Evolutionary conservation across 2,329 filamentous ascomycete genomes (phyloP).

Genomic region (Colletotrichum endophyticum): DNA sequence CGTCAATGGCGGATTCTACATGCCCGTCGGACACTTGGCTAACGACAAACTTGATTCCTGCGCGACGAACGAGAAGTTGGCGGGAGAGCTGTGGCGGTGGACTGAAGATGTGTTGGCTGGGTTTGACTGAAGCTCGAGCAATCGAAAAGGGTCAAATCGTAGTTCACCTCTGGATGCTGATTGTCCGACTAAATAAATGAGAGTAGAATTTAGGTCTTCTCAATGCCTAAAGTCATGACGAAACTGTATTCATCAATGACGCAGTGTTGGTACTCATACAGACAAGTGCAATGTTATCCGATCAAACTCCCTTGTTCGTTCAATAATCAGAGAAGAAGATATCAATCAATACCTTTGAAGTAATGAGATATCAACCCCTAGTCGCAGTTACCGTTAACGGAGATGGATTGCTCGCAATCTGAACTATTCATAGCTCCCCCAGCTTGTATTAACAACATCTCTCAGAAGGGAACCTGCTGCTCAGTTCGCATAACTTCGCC

Average conservation of each 20-base stretch:
- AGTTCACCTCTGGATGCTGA: not conserved
- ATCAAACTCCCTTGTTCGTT: rapidly evolving
- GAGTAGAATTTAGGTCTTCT: not conserved
- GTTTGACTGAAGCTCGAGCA: not conserved
- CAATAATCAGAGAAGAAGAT: not conserved
- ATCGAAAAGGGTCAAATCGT: not conserved
- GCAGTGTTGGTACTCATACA: not conserved
- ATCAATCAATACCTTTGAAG: not conserved
- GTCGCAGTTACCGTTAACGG: not conserved
- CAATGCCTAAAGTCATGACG: not conserved
- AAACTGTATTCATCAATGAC: not conserved
- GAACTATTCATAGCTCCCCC: not conserved
- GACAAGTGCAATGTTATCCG: not conserved
- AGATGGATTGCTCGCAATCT: not conserved
- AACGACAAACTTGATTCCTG: constrained; percentile 25
- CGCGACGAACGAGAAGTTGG: constrained; percentile 30
- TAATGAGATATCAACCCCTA: not conserved
- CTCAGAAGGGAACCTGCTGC: rapidly evolving
- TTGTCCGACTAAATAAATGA: not conserved
- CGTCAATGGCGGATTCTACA: constrained; percentile 27
- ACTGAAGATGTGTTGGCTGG: constrained; percentile 28
- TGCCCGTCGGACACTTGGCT: constrained; percentile 30
- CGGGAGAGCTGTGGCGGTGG: constrained; percentile 42
- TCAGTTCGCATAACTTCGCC: not conserved
- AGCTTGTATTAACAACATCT: not conserved